Evolutionary conservation across 1,284 basidiomycete genomes (phyloP), one percentile per base, ranked within the genome.

Genomic region (Ceratobasidium sp.): DNA sequence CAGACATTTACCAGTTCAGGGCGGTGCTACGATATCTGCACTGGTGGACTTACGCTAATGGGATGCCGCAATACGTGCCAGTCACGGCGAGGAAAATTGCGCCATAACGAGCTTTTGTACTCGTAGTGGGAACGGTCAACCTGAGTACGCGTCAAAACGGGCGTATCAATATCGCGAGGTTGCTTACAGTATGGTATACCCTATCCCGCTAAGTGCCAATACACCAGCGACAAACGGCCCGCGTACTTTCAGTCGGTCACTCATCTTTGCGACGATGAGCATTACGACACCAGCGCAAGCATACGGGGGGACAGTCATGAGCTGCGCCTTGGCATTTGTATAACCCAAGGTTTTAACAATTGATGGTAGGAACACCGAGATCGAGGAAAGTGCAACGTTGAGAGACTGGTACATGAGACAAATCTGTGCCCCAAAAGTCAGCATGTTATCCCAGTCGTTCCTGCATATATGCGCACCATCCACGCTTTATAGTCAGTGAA

Each of bases 281-380:
- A 82, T 82, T 74, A 79, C 76, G n/a, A 79, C 80, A 27, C 80
- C 73, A 0, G 80, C 79, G 54, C 80, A 79, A 32, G 76, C 80
- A 70, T 81, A 80, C 17, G 80, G 80, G 5, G 81, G 82, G 7
- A 83, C 81, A 1, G 81, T 80, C 75, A 78, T 79, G 15, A 83
- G 77, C 72, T 83, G 81, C 0, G 80, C 79, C 31, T 74, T 72
- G 8, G 80, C 79, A 57, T 76, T 73, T n/a, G 75, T 76, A 74
- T 80, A 79, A 8, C 81, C 81, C 17, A 82, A 73, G 2, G 69
- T 73, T 62, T 74, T 74, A 69, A 71, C 53, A 31, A 71, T 65
- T 2, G 70, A 50, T 10, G 58, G 70, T 35, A 71, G 31, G 34
- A 67, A 58, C 17, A 58, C 42, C 13, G 56, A 58, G 27, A 69